A percentile compares a stretch with the other conserved stretches of the same genome.
These are phyloP conservation scores for Kwoniella shandongensis DNA, from an alignment of 768 basidiomycete genomes.

Conservation along the genomic window DNA sequence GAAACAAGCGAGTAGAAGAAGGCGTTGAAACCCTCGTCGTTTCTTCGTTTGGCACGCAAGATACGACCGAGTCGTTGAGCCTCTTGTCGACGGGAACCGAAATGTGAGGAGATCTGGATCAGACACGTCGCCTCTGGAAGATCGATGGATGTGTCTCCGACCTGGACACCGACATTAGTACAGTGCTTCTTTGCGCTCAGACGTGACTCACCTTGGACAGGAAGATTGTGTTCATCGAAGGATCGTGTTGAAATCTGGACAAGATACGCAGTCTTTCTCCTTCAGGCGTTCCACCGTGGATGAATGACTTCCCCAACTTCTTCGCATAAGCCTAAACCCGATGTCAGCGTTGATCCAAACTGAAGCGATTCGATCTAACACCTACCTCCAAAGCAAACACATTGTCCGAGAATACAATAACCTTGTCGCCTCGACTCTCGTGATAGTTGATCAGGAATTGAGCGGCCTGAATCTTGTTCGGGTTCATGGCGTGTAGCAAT, in stretches of 20 bases:
- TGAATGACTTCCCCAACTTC: conserved; percentile 88
- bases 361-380: not conserved
- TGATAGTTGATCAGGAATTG: conserved; percentile 98
- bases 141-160: conserved; percentile 25
- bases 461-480: conserved; percentile 98
- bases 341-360: conserved; percentile 7
- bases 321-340: conserved; percentile 68
- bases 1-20: conserved; percentile 99
- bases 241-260: conserved; percentile 92
- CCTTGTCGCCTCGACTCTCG: conserved; percentile 95
- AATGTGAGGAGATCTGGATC: conserved; percentile 99
- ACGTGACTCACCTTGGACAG: conserved; percentile 74
- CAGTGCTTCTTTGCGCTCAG: not conserved
- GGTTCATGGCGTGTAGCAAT: conserved; percentile 99
- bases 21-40: conserved; percentile 99
- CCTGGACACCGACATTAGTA: not conserved
- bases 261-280: conserved; percentile 93
- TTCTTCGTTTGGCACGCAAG: conserved; percentile 90
- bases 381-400: conserved; percentile 91
- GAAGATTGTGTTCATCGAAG: conserved; percentile 96
- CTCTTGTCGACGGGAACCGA: conserved; percentile 95
- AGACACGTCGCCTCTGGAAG: conserved; percentile 94
- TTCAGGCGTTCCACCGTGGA: conserved; percentile 93
- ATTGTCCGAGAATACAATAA: conserved; percentile 99
- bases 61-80: conserved; percentile 98